Percentiles rank a stretch among this genome's conserved stretches.
Evolutionary conservation across 768 basidiomycete genomes (phyloP).

Genomic region (Lyophyllum decastes): DNA sequence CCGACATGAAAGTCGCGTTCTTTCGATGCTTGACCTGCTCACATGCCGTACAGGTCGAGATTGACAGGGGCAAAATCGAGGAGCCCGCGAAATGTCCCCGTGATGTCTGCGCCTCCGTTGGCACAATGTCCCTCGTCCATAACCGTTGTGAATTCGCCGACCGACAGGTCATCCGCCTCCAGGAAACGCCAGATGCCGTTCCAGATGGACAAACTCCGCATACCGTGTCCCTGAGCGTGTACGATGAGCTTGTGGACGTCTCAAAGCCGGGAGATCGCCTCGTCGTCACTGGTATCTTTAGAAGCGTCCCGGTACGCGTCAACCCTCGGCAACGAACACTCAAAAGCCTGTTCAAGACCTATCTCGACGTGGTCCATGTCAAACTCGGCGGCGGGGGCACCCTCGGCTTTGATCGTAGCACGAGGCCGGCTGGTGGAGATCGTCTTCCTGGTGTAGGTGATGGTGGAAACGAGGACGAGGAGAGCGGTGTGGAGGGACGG

Average conservation of each 20-base stretch:
- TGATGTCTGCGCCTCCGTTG: constrained; percentile 85
- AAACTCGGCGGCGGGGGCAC: constrained; percentile 71
- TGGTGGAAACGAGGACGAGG: constrained; percentile 66
- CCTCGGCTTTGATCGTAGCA: constrained; percentile 79
- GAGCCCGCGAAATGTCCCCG: constrained; percentile 92
- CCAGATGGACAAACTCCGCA: constrained; percentile 99
- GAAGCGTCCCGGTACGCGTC: constrained; percentile 92
- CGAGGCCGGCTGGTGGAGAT: constrained; percentile 70
- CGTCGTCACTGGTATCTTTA: constrained; percentile 89
- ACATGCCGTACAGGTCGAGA: constrained; percentile 96
- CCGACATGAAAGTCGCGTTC: constrained; percentile 99
- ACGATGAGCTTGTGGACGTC: constrained; percentile 97
- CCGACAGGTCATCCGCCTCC: constrained; percentile 90
- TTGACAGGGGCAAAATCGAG: constrained; percentile 96
- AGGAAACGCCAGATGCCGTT: constrained; percentile 97
- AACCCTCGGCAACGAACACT: constrained; percentile 90
- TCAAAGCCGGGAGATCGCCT: constrained; percentile 94
- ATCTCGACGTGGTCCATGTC: constrained; percentile 93
- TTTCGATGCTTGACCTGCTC: constrained; percentile 96
- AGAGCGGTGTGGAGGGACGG: constrained; percentile 43
- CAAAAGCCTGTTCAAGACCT: constrained; percentile 97
- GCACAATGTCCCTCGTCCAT: constrained; percentile 94
- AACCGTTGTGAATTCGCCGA: constrained; percentile 97
- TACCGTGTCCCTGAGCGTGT: constrained; percentile 95
- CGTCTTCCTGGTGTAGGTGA: constrained; percentile 72